phyloP scores from a whole-genome alignment of 345 rosid genomes.

The Citrus inodora region DNA sequence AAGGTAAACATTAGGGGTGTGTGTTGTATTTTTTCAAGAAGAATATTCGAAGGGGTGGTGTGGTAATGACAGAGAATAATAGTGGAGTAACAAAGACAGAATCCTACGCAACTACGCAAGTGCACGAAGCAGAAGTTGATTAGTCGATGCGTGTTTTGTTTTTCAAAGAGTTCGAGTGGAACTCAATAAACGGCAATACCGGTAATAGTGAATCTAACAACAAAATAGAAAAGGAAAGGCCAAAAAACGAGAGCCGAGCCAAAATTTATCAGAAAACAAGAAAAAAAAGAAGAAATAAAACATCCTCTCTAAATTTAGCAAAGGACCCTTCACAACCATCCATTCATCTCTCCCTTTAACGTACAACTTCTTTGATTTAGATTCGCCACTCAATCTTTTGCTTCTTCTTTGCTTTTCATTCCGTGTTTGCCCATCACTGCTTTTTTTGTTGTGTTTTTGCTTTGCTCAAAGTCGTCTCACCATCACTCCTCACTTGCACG shows the following conservation, averaged over 20 bases:
- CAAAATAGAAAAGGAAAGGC: background rate
- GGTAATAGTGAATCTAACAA: constrained; percentile 23
- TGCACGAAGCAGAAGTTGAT: background rate
- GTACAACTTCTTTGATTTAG: constrained; percentile 2
- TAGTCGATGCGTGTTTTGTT: background rate
- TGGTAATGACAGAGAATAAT: background rate
- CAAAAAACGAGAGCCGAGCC: constrained; percentile 10
- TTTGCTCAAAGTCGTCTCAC: background rate
- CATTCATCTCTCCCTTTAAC: constrained; percentile 17
- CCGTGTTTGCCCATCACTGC: constrained; percentile 6
- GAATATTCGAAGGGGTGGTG: background rate
- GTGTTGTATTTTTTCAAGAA: too few relatives aligned
- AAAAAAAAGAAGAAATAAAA: background rate
- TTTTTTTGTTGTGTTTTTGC: background rate
- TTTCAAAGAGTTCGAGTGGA: background rate
- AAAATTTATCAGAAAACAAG: background rate
- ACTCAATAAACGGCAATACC: constrained; percentile 24
- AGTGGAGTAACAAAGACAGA: background rate
- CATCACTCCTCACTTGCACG: background rate
- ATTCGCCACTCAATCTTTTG: background rate
- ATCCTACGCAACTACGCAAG: too few relatives aligned
- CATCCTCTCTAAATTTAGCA: constrained; percentile 23
- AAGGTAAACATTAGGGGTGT: too few relatives aligned
- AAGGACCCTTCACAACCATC: constrained; percentile 37
- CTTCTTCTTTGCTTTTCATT: constrained; percentile 11